Evolutionary conservation across 176 grass and related monocot genomes (phyloP).

Genomic region (Carex cristatella): DNA sequence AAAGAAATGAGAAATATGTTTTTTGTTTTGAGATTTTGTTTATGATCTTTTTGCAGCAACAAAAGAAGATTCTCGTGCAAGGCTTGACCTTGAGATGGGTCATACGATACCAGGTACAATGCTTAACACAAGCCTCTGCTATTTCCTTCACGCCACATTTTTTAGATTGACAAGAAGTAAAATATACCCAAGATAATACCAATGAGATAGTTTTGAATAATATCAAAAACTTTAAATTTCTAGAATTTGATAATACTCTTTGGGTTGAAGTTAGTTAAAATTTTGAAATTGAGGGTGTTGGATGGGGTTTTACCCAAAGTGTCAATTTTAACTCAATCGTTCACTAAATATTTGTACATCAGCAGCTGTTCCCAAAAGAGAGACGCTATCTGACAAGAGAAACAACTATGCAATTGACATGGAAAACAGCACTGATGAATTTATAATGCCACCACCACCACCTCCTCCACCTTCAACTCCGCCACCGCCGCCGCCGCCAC

Average conservation of each 20-base stretch:
- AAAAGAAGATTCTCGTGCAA: slow-evolving; percentile 30
- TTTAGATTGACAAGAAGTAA: background rate
- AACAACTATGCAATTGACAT: slow-evolving; percentile 63
- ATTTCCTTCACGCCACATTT: background rate
- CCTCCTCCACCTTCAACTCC: slow-evolving; percentile 13
- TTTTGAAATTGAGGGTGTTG: background rate
- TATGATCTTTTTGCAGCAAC: slow-evolving; percentile 22
- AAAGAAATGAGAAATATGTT: background rate
- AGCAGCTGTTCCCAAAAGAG: slow-evolving; percentile 30
- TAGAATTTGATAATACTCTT: background rate
- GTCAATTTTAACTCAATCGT: background rate
- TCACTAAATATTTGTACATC: background rate
- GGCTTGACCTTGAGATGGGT: slow-evolving; percentile 34
- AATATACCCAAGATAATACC: background rate
- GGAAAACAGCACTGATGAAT: slow-evolving; percentile 37
- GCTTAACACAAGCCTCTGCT: background rate
- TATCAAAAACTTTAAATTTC: background rate
- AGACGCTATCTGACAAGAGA: slow-evolving; percentile 31
- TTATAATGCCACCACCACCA: slow-evolving; percentile 38
- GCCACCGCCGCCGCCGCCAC: slow-evolving; percentile 26
- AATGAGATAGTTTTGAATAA: background rate
- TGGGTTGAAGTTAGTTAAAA: background rate
- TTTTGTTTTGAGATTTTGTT: background rate
- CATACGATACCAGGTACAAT: slow-evolving; percentile 39
- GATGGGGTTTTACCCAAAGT: background rate